Base-by-base conservation (phyloP, 2,329 filamentous ascomycete species). In the Penicillium sp. region DNA sequence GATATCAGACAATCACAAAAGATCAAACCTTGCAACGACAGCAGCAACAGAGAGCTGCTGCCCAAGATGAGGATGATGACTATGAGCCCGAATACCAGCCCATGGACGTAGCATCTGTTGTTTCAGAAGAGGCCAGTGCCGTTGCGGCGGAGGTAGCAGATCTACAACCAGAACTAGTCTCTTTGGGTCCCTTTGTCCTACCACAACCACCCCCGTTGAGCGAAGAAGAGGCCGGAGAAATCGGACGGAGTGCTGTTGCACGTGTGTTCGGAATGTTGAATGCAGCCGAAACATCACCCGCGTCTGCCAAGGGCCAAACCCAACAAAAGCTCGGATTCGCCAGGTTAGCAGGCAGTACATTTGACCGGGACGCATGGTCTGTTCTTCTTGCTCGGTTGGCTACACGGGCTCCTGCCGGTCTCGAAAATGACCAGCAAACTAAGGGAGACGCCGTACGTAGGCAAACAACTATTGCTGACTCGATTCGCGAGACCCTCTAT, bases 81-180 rank as follows among this genome's bases (percentile, higher is more conserved):
- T 97, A 97, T 69, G 93, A 97, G 68, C 93, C 93, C 0, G 90
- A 95, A 69, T 92, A 91, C 65, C 86, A 88, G 58, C 84, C 89
- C 9, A 85, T 86, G 37, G 91, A 95, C 72, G 57, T 71, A 31
- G 45, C 69, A 23, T 67, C 68, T 3, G 60, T 67, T 40, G 62
- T 61, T 21, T 49, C 61, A 1, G 67, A 65, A 25, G 66, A 69
- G 50, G 87, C 85, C 1, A 89, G 92, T 68, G 89, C 93, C 69
- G 87, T 91, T 33, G 76, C 89, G 49, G 90, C 93, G 73, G 90
- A 90, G 70, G 81, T 91, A 15, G 90, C 93, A 69, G 85, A 85
- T 60, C 81, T 87, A 6, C 82, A 87, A n/a, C 78, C 85, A 4
- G 81, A 84, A 42, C 72, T 82, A 5, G 73, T 81, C 19, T 80